Conservation (phyloP, 495 filamentous ascomycete genomes). For the Jackrogersella multiformis region DNA sequence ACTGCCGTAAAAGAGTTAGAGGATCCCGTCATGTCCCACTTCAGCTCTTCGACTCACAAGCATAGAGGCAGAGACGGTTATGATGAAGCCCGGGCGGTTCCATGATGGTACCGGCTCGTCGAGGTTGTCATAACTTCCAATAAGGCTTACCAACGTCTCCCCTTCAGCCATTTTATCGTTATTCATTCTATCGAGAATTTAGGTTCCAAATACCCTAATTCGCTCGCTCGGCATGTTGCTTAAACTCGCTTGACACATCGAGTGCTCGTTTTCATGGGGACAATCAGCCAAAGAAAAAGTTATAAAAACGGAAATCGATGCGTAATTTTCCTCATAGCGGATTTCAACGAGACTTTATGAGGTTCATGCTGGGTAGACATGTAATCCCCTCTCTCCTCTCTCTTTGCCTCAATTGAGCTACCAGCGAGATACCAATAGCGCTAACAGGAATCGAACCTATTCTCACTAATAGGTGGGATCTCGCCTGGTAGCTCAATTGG, state of each 20-base stretch:
- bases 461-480: too few relatives aligned
- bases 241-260: background rate
- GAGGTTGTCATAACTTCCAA: conserved; percentile 44
- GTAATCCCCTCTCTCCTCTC: background rate
- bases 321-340: background rate
- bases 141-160: conserved; percentile 15
- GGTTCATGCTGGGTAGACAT: background rate
- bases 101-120: conserved; percentile 42
- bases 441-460: too few relatives aligned
- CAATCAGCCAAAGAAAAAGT: background rate
- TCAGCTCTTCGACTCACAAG: conserved; percentile 12
- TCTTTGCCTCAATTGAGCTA: too few relatives aligned
- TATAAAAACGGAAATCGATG: background rate
- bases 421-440: too few relatives aligned
- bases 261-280: background rate
- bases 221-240: background rate
- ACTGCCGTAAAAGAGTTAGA: conserved; percentile 26
- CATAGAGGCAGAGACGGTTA: conserved; percentile 17
- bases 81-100: conserved; percentile 29
- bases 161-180: conserved; percentile 13
- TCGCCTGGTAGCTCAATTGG: too few relatives aligned
- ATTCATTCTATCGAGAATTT: background rate
- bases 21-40: too few relatives aligned
- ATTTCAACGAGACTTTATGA: background rate
- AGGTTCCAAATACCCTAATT: background rate